Evolutionary conservation across 2,329 filamentous ascomycete genomes (phyloP), one percentile per base, ranked within the genome.

Genomic region (Fusarium sp.): DNA sequence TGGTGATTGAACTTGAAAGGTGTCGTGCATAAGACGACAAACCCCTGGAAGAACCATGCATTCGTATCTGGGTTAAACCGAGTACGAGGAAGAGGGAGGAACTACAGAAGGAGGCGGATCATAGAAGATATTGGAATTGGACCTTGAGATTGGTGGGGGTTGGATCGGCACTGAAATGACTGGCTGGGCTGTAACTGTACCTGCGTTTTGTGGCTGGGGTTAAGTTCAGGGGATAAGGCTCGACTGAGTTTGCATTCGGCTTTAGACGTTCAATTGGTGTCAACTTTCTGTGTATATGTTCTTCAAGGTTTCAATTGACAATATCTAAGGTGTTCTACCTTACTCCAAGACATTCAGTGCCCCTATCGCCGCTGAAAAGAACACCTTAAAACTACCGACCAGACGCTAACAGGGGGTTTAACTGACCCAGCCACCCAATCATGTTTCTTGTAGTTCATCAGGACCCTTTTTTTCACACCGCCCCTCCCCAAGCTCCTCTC

Each of bases 401-500:
- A n/a, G 36, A 43, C 52, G 63, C 60, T 61, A 67, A 64, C 55
- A 57, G 45, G 63, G 52, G 48, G 49, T 39, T 50, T 49, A 3
- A 21, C 25, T 21, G 35, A 33, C 18, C 13, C 33, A 21, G 8
- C 15, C 25, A 54, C 10, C 62, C 66, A 69, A 69, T 69, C 15
- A 50, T 11, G 15, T 11, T 40, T 5, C 8, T 13, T 23, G 4
- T 11, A 59, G 8, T 39, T 37, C 43, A 25, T 33, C 23, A 25
- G 20, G 58, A 49, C 58, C 60, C 58, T 51, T 29, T 63, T 66
- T 53, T 63, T 58, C 66, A 52, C 52, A 69, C 66, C 66, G 66
- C 69, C 69, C 52, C 68, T 61, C 66, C 29, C 49, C 49, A 42
- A 68, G 65, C 65, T 68, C 35, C 35, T 49, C 63, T 66, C 61